Conservation (phyloP, 192 early-diverging fungal species). For the Gaertneriomyces semiglobifer region DNA sequence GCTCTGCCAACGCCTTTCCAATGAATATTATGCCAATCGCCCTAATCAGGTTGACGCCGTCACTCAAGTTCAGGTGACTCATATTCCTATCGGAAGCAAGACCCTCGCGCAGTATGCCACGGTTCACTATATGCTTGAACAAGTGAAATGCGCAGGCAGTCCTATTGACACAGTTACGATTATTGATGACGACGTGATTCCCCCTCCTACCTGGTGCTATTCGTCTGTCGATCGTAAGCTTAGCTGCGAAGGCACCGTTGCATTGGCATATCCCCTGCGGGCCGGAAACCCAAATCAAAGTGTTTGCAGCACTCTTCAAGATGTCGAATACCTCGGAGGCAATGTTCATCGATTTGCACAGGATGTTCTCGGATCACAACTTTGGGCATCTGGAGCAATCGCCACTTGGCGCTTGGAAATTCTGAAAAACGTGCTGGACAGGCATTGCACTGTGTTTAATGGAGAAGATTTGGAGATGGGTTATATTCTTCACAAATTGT, state of each 20-base stretch:
- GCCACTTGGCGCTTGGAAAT: conserved; percentile 24
- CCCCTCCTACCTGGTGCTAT: not conserved
- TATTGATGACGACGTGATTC: conserved; percentile 26
- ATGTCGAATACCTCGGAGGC: conserved; percentile 26
- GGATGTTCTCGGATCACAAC: not conserved
- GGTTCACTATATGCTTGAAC: conserved; percentile 9
- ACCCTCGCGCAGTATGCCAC: conserved; percentile 19
- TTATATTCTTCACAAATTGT: conserved; percentile 19
- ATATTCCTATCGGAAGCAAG: conserved; percentile 23
- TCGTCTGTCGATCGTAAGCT: no score
- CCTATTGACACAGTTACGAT: conserved; percentile 19
- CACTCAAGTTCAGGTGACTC: conserved; percentile 14
- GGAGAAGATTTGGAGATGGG: conserved; percentile 34
- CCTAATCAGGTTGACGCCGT: not conserved
- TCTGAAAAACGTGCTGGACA: conserved; percentile 19
- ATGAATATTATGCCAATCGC: conserved; percentile 14
- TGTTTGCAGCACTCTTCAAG: conserved; percentile 8
- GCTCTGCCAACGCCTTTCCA: conserved; percentile 4
- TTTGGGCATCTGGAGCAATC: conserved; percentile 20
- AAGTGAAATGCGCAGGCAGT: not conserved
- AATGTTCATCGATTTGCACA: conserved; percentile 11
- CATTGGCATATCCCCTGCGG: not conserved
- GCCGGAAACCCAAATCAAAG: not conserved
- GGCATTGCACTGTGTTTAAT: conserved; percentile 27
- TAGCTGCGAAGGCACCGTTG: not conserved